Base-by-base conservation (phyloP, 768 basidiomycete species). In the Boletus tomentosulus region DNA sequence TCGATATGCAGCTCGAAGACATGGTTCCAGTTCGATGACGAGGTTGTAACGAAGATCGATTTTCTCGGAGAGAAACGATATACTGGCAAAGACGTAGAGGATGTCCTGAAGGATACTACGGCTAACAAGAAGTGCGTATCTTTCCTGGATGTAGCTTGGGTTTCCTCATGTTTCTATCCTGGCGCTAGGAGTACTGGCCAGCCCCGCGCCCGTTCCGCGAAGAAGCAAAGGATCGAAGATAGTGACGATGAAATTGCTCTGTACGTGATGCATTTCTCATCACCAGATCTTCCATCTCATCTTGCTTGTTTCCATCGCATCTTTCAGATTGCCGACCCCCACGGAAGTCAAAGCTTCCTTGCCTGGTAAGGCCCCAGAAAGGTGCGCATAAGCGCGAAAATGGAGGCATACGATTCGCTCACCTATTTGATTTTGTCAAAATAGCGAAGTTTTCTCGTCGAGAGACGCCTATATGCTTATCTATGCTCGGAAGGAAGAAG, bases 401-500 rank as follows among this genome's bases (percentile, higher is more conserved):
- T 92, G 51, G 92, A 83, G 51, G 45, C 35, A 30, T 57, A 61
- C 53, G 51, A 50, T 56, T 34, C 35, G 44, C 57, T 61, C 41
- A 57, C 12, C 34, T 46, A 56, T 57, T 61, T 68, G 63, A 58
- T 61, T 55, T 60, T 50, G 42, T 56, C 45, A 13, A 24, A 55
- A 49, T 60, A 81, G 78, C 55, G 73, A 76, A 37, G 77, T 88
- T 39, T 70, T 70, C 58, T 76, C 81, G 3, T 93, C 92, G 2
- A 88, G 81, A 70, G 92, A 97, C 61, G 92, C 92, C 6, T 97
- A 98, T 71, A 96, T 98, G 93, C 78, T 98, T 31, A 85, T 98
- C 50, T 98, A 98, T 69, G 79, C 82, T 35, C 81, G 83, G 11
- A 77, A 74, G 58, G 62, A 70, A 28, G 53, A 60, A 19, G 42